These are phyloP conservation scores for Ustilago nuda DNA, from an alignment of 1,284 basidiomycete genomes.

Conservation along the genomic window DNA sequence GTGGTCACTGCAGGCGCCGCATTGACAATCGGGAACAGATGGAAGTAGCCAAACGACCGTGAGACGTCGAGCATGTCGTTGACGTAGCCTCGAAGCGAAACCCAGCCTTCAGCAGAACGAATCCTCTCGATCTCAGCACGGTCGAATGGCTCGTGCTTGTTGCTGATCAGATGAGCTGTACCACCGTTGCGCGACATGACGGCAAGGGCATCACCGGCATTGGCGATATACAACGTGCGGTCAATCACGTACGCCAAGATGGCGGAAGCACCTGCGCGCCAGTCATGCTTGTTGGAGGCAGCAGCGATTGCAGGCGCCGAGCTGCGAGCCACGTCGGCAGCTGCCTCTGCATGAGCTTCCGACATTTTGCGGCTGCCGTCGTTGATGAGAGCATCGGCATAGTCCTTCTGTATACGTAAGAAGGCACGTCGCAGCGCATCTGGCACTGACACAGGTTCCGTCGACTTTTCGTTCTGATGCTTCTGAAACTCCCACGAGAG, in stretches of 20 bases:
- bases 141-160: slow-evolving; percentile 91
- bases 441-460: slow-evolving; percentile 49
- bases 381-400: slow-evolving; percentile 63
- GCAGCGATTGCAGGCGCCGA: slow-evolving; percentile 52
- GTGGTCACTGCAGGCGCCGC: slow-evolving; percentile 83
- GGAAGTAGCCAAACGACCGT: slow-evolving; percentile 92
- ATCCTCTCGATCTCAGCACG: slow-evolving; percentile 86
- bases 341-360: slow-evolving; percentile 47
- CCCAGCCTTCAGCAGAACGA: slow-evolving; percentile 92
- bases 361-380: slow-evolving; percentile 56
- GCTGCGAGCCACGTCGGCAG: slow-evolving; percentile 38
- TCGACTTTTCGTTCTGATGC: slow-evolving; percentile 33
- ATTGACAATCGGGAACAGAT: slow-evolving; percentile 90
- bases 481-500: slow-evolving; percentile 60
- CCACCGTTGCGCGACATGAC: slow-evolving; percentile 85
- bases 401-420: slow-evolving; percentile 64
- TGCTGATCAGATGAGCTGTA: slow-evolving; percentile 80
- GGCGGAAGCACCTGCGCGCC: slow-evolving; percentile 76
- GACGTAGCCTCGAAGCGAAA: slow-evolving; percentile 90
- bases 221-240: slow-evolving; percentile 87
- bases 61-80: slow-evolving; percentile 93
- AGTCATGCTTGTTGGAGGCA: slow-evolving; percentile 57
- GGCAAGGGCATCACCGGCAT: slow-evolving; percentile 88
- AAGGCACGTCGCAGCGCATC: slow-evolving; percentile 65
- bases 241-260: slow-evolving; percentile 87